These are phyloP conservation scores for Globisporangium camurandrum DNA, from an alignment of 352 stramenopile species.

Conservation along the genomic window DNA sequence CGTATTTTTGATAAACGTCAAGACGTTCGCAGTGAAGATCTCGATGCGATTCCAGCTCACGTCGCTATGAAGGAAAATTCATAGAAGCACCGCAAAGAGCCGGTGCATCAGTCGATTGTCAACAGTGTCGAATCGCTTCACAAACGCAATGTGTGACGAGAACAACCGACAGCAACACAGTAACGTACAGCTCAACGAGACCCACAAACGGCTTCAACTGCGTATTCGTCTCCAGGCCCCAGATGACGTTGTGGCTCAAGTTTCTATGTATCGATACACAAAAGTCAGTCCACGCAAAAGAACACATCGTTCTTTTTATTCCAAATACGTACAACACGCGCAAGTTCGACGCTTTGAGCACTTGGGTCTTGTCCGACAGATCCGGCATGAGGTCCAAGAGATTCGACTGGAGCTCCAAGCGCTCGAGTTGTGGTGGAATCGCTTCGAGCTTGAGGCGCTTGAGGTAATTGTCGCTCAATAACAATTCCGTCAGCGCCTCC, in stretches of 20 bases:
- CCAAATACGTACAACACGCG: constrained; percentile 41
- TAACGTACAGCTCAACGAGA: constrained; percentile 32
- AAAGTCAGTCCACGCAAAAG: too few relatives aligned
- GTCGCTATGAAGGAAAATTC: constrained; percentile 21
- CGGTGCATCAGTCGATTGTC: too few relatives aligned
- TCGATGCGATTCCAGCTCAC: constrained; percentile 46
- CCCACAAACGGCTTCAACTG: constrained; percentile 33
- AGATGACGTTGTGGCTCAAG: constrained; percentile 56
- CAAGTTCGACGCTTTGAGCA: constrained; percentile 22
- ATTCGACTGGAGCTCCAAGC: constrained; percentile 45
- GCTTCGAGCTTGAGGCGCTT: constrained; percentile 29
- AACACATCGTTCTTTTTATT: too few relatives aligned
- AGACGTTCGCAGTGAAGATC: constrained; percentile 45
- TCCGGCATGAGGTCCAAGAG: constrained; percentile 46
- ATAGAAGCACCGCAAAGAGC: neutral
- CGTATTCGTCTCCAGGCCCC: constrained; percentile 42
- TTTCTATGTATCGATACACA: constrained; percentile 22
- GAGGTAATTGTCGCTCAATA: constrained; percentile 40
- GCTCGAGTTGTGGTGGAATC: constrained; percentile 31
- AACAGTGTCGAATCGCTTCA: too few relatives aligned
- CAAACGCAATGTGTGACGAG: neutral
- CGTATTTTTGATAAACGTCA: constrained; percentile 34
- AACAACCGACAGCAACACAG: neutral
- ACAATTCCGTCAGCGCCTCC: constrained; percentile 29
- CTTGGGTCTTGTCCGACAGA: constrained; percentile 13